Base-by-base conservation (phyloP, 1,139 yeast genomes). In the Candida pseudoviswanathii region DNA sequence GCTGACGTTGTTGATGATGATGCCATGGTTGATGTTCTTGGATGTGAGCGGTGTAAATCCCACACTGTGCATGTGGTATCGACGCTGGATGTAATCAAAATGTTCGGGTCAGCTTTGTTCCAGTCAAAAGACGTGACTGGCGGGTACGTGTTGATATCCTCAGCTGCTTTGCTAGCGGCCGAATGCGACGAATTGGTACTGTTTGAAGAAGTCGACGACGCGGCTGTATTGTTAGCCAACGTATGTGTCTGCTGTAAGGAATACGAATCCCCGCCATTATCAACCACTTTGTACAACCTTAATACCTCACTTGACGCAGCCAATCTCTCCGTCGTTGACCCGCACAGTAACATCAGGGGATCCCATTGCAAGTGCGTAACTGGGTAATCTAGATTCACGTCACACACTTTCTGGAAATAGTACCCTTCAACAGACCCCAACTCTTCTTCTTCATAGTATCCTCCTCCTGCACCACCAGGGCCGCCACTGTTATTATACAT, bases 51-150 rank as follows among this genome's bases (percentile, higher is more conserved):
- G 54, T 70, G 76, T 41, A 90, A 70, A 67, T 94, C 98, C 98
- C 99, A 94, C 3, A 91, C 85, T 0, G 98, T 92, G 68, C 99
- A 94, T 0, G 99, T 94, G 0, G 99, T 94, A 67, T 94, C 99
- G 8, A 94, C 90, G 30, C 95, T 85, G 53, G 95, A 84, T 1
- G 97, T 90, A 43, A 94, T 88, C 25, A 91, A 79, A 38, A 85
- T 69, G 49, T 82, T 80, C 5, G 90, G 81, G 59, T 89, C 94
- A 3, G 78, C 73, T 44, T 77, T 70, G 70, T 89, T 91, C 98
- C 99, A 94, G 67, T 94, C 97, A 63, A 94, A 90, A 4, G 96
- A 86, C 0, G 98, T 92, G 46, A 94, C 80, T 2, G 97, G 97
- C 0, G 96, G 94, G 47, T 81, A 72, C 16, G 79, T 81, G 63